Base-by-base conservation (phyloP, 2,329 filamentous ascomycete species). In the Triangularia verruculosa region DNA sequence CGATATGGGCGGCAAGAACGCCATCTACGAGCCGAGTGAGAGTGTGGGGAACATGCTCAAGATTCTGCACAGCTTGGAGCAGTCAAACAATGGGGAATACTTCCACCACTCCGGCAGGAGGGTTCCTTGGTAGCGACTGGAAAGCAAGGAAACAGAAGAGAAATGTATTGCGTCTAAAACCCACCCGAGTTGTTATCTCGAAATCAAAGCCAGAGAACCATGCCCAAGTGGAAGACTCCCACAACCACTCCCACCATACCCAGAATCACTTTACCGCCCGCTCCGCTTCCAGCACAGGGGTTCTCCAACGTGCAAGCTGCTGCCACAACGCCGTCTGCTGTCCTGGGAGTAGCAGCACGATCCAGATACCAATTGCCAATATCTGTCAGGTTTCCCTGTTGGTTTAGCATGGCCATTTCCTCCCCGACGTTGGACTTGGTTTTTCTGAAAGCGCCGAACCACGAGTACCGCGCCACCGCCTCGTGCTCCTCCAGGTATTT, bases 311-410 rank as follows among this genome's bases (percentile, higher is more conserved):
- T 66, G 62, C 66, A 68, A 8, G 22, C 30, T 13, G 39, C 34
- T 12, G 56, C 34, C 34, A 25, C 17, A 39, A 25, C 9, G 61
- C 61, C 32, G 62, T 52, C 51, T 5, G 66, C 60, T 27, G 25
- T 52, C 20, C 60, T 62, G 0, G 80, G 81, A 1, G 80, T 83
- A 0, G 78, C 78, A 9, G 69, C 70, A 6, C 78, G 74, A 0
- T 91, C 86, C 22, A 94, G 74, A 74, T 93, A 94, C 87, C 88
- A 89, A 2, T 83, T 81, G 0, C 91, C 91, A 67, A 94, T 89
- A 69, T 91, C 86, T 1, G 90, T 93, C 68, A 94, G 76, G 65
- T 86, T 72, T 51, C 91, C 91, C 15, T 84, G 79, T 51, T 85
- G 79, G 70, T 86, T 87, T 51, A 93, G 78, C 79, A 94, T 89